Evolutionary conservation across 495 filamentous ascomycete species (phyloP).

Genomic region (Collariella sp.): DNA sequence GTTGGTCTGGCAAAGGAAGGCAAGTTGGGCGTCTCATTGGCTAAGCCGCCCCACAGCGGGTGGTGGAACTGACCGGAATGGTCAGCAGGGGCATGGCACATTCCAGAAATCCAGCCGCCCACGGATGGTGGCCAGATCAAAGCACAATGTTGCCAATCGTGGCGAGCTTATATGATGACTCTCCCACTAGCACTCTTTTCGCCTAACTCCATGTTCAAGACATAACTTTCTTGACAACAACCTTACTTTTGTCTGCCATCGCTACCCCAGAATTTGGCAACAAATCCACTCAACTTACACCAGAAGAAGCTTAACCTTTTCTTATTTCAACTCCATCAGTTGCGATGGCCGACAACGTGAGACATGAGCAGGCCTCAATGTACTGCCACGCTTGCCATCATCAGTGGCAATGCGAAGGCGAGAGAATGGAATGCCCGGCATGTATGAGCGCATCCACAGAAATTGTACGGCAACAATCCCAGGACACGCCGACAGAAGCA

Average conservation of each 20-base stretch:
- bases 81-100: conserved; percentile 5
- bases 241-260: too few relatives aligned
- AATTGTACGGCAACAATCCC: conserved; percentile 14
- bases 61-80: background rate
- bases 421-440: conserved; percentile 19
- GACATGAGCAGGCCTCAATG: conserved; percentile 10
- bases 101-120: conserved; percentile 12
- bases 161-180: background rate
- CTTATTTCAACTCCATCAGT: background rate
- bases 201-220: too few relatives aligned
- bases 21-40: background rate
- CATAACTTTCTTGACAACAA: too few relatives aligned
- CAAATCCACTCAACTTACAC: background rate
- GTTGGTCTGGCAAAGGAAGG: background rate
- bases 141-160: background rate
- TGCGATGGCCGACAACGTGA: conserved; percentile 8
- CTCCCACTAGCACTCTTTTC: too few relatives aligned
- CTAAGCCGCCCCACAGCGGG: background rate
- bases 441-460: conserved; percentile 20
- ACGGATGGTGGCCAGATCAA: background rate
- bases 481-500: background rate
- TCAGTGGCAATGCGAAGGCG: conserved; percentile 16
- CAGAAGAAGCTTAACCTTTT: background rate
- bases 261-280: background rate
- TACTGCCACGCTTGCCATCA: conserved; percentile 25